Evolutionary conservation across 148 eudicot genomes (phyloP).

Genomic region (Fagopyrum esculentum): DNA sequence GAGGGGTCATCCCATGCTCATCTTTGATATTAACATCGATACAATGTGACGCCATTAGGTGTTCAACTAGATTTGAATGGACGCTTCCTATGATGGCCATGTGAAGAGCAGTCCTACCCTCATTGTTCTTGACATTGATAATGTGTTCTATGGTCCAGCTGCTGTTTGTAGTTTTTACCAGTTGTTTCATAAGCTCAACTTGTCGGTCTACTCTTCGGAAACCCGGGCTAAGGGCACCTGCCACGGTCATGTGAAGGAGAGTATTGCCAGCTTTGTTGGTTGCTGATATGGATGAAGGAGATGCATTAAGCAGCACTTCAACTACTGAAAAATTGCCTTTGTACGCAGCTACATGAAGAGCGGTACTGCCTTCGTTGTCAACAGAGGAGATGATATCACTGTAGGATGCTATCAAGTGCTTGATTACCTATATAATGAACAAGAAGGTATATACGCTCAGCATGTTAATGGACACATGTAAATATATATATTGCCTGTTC

Average conservation of each 20-base stretch:
- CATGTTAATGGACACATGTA: too few relatives aligned
- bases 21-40: conserved; percentile 68
- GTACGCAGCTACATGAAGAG: conserved; percentile 79
- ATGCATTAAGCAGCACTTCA: conserved; percentile 54
- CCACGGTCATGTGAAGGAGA: conserved; percentile 64
- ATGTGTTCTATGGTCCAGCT: conserved; percentile 42
- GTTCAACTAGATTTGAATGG: conserved; percentile 61
- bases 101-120: conserved; percentile 79
- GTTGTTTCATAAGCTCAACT: conserved; percentile 60
- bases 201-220: conserved; percentile 79
- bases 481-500: too few relatives aligned
- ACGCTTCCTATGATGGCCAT: conserved; percentile 64
- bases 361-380: conserved; percentile 80
- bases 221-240: conserved; percentile 71
- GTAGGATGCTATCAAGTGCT: conserved; percentile 47
- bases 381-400: conserved; percentile 45
- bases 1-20: conserved; percentile 68
- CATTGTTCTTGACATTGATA: conserved; percentile 44
- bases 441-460: neutral
- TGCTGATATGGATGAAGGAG: conserved; percentile 43
- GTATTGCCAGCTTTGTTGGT: conserved; percentile 69
- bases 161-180: conserved; percentile 26
- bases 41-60: conserved; percentile 50
- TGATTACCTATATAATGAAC: conserved; percentile 45
- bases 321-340: conserved; percentile 72